These are phyloP conservation scores for Fusarium sacchari DNA, from an alignment of 2,329 filamentous ascomycete genomes.

Conservation along the genomic window DNA sequence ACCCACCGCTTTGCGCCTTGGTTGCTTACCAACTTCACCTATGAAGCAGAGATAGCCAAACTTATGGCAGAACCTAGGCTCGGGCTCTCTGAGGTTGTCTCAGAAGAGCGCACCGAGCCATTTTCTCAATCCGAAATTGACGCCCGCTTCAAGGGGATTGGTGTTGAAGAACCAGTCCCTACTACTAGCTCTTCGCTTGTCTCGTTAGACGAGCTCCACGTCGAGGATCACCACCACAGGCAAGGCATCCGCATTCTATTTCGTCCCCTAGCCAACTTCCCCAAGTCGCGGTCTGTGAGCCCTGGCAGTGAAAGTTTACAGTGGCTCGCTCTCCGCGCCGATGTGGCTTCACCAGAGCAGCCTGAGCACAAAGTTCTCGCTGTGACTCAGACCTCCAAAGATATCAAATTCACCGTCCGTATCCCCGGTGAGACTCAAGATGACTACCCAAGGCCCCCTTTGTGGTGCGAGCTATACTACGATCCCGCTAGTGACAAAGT, in stretches of 20 bases:
- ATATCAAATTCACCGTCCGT: slow-evolving; percentile 69
- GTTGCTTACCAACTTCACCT: slow-evolving; percentile 44
- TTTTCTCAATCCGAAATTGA: slow-evolving; percentile 67
- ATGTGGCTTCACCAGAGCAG: slow-evolving; percentile 62
- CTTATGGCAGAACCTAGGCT: slow-evolving; percentile 59
- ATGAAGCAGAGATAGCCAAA: slow-evolving; percentile 44
- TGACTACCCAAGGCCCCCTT: slow-evolving; percentile 55
- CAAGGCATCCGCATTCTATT: slow-evolving; percentile 68
- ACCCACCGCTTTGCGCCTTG: slow-evolving; percentile 23
- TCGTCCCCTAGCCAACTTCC: slow-evolving; percentile 62
- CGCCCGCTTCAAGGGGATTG: slow-evolving; percentile 57
- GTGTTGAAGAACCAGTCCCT: slow-evolving; percentile 55
- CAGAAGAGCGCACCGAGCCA: slow-evolving; percentile 66
- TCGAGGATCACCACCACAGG: slow-evolving; percentile 63
- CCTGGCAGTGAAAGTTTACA: slow-evolving; percentile 66
- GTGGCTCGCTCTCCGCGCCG: slow-evolving; percentile 66
- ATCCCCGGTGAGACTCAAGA: slow-evolving; percentile 61
- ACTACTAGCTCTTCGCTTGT: slow-evolving; percentile 55
- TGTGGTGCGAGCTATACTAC: slow-evolving; percentile 71
- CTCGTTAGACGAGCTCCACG: slow-evolving; percentile 63
- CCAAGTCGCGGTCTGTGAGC: slow-evolving; percentile 63
- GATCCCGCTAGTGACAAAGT: slow-evolving; percentile 68
- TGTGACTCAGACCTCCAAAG: slow-evolving; percentile 67
- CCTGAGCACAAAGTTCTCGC: slow-evolving; percentile 67
- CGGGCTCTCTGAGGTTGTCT: slow-evolving; percentile 51